Conservation (phyloP, 148 eudicot species). For the Nepenthes gracilis region DNA sequence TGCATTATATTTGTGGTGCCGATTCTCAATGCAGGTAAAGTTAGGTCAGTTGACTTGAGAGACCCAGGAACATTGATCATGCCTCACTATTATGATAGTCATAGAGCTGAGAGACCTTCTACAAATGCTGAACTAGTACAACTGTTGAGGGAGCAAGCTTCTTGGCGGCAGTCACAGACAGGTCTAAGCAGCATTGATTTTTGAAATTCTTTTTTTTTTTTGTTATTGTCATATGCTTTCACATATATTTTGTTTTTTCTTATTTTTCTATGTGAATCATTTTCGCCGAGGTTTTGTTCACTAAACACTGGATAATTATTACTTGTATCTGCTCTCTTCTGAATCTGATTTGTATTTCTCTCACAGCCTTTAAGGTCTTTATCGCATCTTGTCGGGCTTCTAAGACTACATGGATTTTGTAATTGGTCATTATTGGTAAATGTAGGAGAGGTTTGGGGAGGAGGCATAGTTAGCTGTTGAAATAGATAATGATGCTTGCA, state of each 20-base stretch:
- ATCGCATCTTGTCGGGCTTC: too few relatives aligned
- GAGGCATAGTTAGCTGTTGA: too few relatives aligned
- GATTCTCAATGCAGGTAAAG: slow-evolving; percentile 3
- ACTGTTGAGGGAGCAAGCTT: slow-evolving; percentile 56
- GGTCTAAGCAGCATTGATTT: slow-evolving; percentile 14
- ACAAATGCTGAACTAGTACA: slow-evolving; percentile 47
- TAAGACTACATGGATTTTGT: too few relatives aligned
- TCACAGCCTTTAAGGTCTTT: too few relatives aligned
- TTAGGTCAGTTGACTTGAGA: slow-evolving; percentile 18
- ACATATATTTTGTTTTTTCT: neutral
- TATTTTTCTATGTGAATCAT: too few relatives aligned
- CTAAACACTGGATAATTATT: too few relatives aligned
- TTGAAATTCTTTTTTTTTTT: neutral
- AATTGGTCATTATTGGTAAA: too few relatives aligned
- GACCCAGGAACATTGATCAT: slow-evolving; percentile 10
- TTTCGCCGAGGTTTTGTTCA: too few relatives aligned
- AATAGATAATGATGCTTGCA: too few relatives aligned
- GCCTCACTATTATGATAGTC: slow-evolving; percentile 13
- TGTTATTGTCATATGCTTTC: neutral
- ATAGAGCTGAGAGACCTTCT: slow-evolving; percentile 21
- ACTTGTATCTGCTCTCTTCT: too few relatives aligned
- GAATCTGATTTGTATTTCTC: too few relatives aligned
- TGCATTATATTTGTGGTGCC: neutral
- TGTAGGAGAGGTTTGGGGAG: too few relatives aligned
- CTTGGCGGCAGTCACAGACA: slow-evolving; percentile 25